These are phyloP conservation scores for Diaporthe aspalathi DNA, from an alignment of 2,329 filamentous ascomycete genomes.

Conservation along the genomic window DNA sequence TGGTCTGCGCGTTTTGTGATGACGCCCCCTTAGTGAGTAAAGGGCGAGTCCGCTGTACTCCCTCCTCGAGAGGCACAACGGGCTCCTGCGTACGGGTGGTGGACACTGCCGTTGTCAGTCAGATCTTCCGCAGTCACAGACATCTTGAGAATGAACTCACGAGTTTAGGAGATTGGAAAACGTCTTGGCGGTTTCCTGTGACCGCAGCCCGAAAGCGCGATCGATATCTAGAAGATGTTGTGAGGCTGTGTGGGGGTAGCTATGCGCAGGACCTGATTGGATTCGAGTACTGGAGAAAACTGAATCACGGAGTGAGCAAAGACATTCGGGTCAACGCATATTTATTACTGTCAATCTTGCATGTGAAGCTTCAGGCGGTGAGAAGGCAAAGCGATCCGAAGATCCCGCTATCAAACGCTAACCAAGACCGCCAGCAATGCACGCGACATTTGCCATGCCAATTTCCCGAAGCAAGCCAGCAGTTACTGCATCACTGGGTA, in stretches of 20 bases:
- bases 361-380: constrained; percentile 28
- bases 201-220: constrained; percentile 71
- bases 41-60: constrained; percentile 78
- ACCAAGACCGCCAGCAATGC: constrained; percentile 21
- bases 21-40: constrained; percentile 63
- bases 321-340: neutral
- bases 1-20: constrained; percentile 45
- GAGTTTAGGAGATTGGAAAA: constrained; percentile 99
- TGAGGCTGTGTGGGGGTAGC: neutral
- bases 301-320: neutral
- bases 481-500: neutral
- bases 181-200: constrained; percentile 82
- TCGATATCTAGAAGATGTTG: constrained; percentile 49
- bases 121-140: neutral
- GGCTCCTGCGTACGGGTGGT: constrained; percentile 97
- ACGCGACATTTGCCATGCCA: constrained; percentile 11
- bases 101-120: constrained; percentile 69
- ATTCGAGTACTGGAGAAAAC: neutral
- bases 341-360: neutral
- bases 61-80: constrained; percentile 91
- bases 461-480: constrained; percentile 25
- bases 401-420: constrained; percentile 35
- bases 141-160: constrained; percentile 66
- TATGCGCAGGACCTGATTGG: neutral
- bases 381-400: constrained; percentile 26